A percentile compares a stretch with the other conserved stretches of the same genome.
Conservation (phyloP, 148 eudicot genomes). For the Amaranthus hypochondriacus region DNA sequence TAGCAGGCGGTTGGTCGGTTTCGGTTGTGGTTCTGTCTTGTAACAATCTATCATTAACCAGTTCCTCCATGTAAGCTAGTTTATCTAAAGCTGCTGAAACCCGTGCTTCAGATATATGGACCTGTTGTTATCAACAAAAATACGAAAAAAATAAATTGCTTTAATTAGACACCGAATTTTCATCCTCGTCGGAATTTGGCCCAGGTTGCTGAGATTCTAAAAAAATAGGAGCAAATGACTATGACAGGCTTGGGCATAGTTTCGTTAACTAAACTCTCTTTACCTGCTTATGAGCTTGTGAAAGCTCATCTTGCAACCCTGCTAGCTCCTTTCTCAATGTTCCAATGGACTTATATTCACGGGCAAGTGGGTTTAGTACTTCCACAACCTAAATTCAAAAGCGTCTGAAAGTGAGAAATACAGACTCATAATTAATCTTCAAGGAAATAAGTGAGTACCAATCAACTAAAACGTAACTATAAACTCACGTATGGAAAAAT, state of each 20-base stretch:
- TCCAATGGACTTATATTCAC: conserved; percentile 84
- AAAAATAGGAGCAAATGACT: neutral
- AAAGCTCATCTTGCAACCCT: conserved; percentile 78
- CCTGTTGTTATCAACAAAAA: conserved; percentile 39
- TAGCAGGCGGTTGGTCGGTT: conserved; percentile 29
- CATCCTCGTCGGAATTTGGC: neutral
- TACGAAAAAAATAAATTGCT: conserved; percentile 2
- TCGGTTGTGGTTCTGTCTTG: conserved; percentile 55
- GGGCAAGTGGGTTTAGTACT: conserved; percentile 87
- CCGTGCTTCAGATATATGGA: conserved; percentile 92
- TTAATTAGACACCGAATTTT: neutral
- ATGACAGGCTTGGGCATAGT: neutral
- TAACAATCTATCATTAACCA: conserved; percentile 78
- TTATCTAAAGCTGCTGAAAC: conserved; percentile 79
- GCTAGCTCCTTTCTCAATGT: conserved; percentile 82
- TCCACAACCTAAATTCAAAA: conserved; percentile 69
- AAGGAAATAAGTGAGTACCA: neutral
- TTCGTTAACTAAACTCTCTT: neutral
- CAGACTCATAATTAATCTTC: neutral
- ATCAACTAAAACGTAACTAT: neutral
- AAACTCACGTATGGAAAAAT: neutral
- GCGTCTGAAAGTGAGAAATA: conserved; percentile 22
- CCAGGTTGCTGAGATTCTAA: neutral
- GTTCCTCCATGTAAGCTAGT: conserved; percentile 87
- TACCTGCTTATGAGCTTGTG: conserved; percentile 89